Conservation (phyloP, 1,139 yeast species). For the Sugiyamaella pinicola region DNA sequence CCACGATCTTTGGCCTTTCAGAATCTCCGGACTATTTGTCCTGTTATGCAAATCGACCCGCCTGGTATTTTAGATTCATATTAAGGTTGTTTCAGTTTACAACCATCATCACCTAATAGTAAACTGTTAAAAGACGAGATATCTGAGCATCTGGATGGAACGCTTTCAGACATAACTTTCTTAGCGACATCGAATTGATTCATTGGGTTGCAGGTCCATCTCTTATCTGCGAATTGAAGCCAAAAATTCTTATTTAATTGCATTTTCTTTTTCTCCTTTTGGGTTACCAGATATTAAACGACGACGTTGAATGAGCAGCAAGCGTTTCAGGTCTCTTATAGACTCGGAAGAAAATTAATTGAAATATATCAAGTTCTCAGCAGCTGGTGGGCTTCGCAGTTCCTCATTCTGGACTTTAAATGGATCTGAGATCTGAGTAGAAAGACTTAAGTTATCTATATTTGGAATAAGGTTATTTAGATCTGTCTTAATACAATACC, state of each 20-base stretch:
- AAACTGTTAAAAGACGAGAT: neutral
- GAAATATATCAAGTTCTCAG: no score
- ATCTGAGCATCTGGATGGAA: neutral
- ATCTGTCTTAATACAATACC: neutral
- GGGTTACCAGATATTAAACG: no score
- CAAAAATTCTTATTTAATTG: no score
- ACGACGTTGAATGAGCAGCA: no score
- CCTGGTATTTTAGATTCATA: neutral
- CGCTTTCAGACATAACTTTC: neutral
- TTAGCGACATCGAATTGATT: neutral
- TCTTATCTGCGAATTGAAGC: no score
- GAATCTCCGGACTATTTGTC: neutral
- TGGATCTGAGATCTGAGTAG: no score
- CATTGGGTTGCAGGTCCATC: neutral
- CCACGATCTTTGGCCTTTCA: neutral
- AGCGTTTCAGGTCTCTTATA: no score
- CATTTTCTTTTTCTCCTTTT: no score
- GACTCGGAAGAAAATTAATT: no score
- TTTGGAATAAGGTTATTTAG: neutral
- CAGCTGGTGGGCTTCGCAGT: no score
- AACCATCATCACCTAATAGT: neutral
- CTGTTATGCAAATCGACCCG: constrained; percentile 1
- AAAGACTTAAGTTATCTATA: no score
- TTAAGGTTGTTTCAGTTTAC: constrained; percentile 2
- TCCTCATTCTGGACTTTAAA: no score